Conservation (phyloP, 768 basidiomycete genomes). For the Agaricus sinodeliciosus region DNA sequence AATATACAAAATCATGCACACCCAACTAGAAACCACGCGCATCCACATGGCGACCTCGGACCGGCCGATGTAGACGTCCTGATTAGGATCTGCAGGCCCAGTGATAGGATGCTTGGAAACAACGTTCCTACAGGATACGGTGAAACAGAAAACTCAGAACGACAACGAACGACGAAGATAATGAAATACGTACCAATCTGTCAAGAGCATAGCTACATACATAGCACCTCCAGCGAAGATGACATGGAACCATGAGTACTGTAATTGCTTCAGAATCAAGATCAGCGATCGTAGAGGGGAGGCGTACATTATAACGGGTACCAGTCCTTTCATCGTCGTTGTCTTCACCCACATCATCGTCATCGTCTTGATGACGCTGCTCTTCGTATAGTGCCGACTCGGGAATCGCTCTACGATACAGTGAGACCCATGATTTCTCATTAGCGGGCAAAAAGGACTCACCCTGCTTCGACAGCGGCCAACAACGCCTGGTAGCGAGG, state of each 20-base stretch:
- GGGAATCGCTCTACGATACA: slow-evolving; percentile 67
- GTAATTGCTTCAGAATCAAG: slow-evolving; percentile 11
- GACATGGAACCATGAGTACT: slow-evolving; percentile 99
- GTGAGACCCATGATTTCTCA: background rate
- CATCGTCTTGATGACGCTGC: slow-evolving; percentile 72
- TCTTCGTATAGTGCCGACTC: slow-evolving; percentile 86
- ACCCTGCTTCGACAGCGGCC: slow-evolving; percentile 96
- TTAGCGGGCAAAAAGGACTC: slow-evolving; percentile 15
- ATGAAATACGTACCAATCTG: slow-evolving; percentile 74
- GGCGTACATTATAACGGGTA: slow-evolving; percentile 86
- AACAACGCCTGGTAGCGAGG: slow-evolving; percentile 91
- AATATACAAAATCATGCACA: slow-evolving; percentile 78
- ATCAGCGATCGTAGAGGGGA: background rate
- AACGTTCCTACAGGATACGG: slow-evolving; percentile 50
- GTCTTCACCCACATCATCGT: slow-evolving; percentile 56
- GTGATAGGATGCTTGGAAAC: slow-evolving; percentile 49
- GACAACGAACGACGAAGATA: background rate
- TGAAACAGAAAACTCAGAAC: background rate
- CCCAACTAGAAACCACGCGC: slow-evolving; percentile 93
- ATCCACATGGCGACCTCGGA: slow-evolving; percentile 99
- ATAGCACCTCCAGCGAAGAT: slow-evolving; percentile 94
- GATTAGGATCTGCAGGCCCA: slow-evolving; percentile 43
- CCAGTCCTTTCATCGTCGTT: slow-evolving; percentile 91
- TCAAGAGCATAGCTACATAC: slow-evolving; percentile 96
- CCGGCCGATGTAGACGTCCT: slow-evolving; percentile 87